These are phyloP conservation scores for Anthostomella pinea DNA, from an alignment of 2,329 filamentous ascomycete species.

Conservation along the genomic window DNA sequence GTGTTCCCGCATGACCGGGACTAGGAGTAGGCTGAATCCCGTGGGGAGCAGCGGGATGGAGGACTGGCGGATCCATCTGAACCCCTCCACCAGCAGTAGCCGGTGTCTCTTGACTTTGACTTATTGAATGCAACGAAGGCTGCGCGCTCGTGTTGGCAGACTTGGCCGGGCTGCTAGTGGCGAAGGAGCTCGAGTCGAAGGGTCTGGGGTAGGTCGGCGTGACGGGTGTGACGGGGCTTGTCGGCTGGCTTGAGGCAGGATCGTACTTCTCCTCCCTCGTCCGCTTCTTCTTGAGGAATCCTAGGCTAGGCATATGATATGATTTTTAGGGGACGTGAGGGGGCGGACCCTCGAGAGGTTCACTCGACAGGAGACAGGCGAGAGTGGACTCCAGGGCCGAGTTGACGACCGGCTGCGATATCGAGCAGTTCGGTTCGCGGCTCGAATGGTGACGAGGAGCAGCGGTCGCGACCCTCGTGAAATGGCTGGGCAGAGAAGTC, in stretches of 20 bases:
- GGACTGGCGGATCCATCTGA: conserved; percentile 31
- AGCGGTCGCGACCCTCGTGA: background rate
- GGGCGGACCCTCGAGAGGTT: conserved; percentile 18
- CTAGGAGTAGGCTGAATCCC: conserved; percentile 41
- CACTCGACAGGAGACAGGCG: conserved; percentile 12
- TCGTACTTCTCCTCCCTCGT: conserved; percentile 84
- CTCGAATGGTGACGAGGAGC: background rate
- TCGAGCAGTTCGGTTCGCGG: background rate
- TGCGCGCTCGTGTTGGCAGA: conserved; percentile 21
- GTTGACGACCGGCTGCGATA: background rate
- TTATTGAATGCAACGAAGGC: conserved; percentile 20
- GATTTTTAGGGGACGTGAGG: conserved; percentile 29
- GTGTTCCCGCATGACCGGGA: conserved; percentile 26
- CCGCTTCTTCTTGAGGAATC: conserved; percentile 97
- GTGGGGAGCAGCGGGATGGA: conserved; percentile 36
- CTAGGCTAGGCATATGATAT: conserved; percentile 81
- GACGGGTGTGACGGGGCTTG: conserved; percentile 60
- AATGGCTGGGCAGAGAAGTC: conserved; percentile 2
- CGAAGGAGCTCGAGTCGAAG: conserved; percentile 44
- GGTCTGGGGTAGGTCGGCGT: conserved; percentile 53
- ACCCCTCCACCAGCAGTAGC: conserved; percentile 30
- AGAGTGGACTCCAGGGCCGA: conserved; percentile 8
- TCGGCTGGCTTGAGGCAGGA: conserved; percentile 63
- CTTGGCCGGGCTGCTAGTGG: conserved; percentile 34
- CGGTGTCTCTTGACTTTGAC: conserved; percentile 22